A percentile compares a stretch with the other conserved stretches of the same genome.
phyloP scores from a whole-genome alignment of 495 filamentous ascomycete species.

The Tuber borchii region DNA sequence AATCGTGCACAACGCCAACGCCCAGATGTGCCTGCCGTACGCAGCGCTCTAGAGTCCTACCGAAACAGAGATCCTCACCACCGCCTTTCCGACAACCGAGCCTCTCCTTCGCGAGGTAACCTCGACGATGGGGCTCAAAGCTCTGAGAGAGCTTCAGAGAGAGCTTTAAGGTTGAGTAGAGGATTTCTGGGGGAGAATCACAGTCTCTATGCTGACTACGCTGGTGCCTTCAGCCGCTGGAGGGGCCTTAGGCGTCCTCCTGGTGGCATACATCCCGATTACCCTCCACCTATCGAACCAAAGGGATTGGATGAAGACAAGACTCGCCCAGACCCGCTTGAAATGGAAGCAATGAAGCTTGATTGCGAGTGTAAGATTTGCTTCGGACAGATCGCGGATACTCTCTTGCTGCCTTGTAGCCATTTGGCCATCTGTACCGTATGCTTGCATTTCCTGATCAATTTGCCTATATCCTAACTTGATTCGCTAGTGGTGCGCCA shows the following conservation, averaged over 20 bases:
- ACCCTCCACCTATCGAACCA: conserved; percentile 10
- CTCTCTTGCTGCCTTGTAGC: conserved; percentile 52
- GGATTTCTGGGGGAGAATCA: not conserved
- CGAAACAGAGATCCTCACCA: not conserved
- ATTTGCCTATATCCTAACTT: not conserved
- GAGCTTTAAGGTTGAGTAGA: conserved; percentile 1
- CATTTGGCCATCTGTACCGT: conserved; percentile 51
- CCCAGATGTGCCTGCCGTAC: not conserved
- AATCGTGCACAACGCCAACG: conserved; percentile 1
- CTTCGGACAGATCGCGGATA: conserved; percentile 52
- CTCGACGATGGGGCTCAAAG: not conserved
- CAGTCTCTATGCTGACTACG: not conserved
- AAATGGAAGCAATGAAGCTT: conserved; percentile 48
- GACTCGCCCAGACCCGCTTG: conserved; percentile 48
- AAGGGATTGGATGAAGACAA: conserved; percentile 43
- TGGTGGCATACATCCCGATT: not conserved
- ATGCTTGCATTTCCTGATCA: conserved; percentile 1
- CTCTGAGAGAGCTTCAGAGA: not conserved
- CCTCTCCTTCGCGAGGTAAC: not conserved
- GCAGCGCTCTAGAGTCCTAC: not conserved
- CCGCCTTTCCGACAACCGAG: not conserved
- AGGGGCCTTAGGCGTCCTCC: not conserved
- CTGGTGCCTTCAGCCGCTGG: not conserved
- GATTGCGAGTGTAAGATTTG: conserved; percentile 54
- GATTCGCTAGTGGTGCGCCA: conserved; percentile 33